A percentile compares a stretch with the other conserved stretches of the same genome.
Conservation (phyloP, 495 filamentous ascomycete species). For the Penicillium psychrofluorescens region DNA sequence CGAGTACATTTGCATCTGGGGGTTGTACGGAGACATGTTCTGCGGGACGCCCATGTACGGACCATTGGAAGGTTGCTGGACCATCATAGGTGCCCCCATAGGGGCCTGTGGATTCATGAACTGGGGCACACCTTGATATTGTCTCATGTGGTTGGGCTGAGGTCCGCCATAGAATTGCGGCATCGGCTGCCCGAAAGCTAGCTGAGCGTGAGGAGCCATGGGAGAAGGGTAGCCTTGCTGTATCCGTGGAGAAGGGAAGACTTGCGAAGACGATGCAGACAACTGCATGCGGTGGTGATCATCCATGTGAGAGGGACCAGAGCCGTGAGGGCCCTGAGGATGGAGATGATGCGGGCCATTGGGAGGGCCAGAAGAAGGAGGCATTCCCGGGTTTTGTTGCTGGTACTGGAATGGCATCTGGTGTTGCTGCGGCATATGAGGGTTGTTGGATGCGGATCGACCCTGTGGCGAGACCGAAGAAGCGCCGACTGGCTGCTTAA, state of each 20-base stretch:
- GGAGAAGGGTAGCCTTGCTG: constrained; percentile 63
- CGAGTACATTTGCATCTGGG: constrained; percentile 71
- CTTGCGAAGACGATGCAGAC: constrained; percentile 69
- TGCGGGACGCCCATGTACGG: constrained; percentile 47
- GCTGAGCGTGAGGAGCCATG: constrained; percentile 60
- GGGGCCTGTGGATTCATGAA: constrained; percentile 58
- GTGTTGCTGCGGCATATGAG: constrained; percentile 65
- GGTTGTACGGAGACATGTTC: constrained; percentile 50
- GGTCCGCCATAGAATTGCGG: constrained; percentile 57
- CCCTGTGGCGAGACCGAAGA: constrained; percentile 61
- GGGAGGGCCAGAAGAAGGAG: constrained; percentile 45
- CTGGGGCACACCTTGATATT: constrained; percentile 52
- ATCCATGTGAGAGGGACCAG: constrained; percentile 55
- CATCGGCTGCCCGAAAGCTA: constrained; percentile 66
- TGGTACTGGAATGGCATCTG: constrained; percentile 64
- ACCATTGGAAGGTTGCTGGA: constrained; percentile 60
- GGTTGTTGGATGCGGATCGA: constrained; percentile 46
- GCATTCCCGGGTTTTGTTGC: constrained; percentile 36
- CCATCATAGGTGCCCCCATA: constrained; percentile 75
- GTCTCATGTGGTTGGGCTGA: constrained; percentile 17
- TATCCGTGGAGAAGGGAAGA: constrained; percentile 72
- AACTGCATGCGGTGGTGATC: constrained; percentile 85
- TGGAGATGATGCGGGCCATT: constrained; percentile 61
- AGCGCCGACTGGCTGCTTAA: constrained; percentile 53
- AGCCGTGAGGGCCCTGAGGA: constrained; percentile 54